Conservation (phyloP, 805 yeast genomes). For the Yamadazyma philogaea region DNA sequence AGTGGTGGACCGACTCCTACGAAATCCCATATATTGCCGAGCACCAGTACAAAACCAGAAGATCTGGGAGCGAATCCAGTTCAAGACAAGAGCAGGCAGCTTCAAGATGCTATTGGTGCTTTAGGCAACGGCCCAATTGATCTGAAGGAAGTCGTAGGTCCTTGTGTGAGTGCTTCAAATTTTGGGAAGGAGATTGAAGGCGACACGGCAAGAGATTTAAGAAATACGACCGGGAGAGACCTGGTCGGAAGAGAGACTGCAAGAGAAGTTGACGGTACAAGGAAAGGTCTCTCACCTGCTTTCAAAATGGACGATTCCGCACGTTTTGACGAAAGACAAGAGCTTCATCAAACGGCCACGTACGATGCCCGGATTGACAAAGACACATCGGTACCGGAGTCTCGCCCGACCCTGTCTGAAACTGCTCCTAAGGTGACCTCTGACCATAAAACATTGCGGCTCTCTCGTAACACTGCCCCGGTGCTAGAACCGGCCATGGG, state of each 20-base stretch:
- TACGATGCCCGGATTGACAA: background rate
- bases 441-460: conserved; percentile 31
- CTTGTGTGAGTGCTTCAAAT: background rate
- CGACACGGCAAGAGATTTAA: background rate
- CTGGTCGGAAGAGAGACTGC: background rate
- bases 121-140: background rate
- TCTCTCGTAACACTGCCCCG: conserved; percentile 24
- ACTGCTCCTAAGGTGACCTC: conserved; percentile 30
- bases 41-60: background rate
- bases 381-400: background rate
- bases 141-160: background rate
- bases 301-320: background rate
- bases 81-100: conserved; percentile 5
- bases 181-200: background rate
- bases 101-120: conserved; percentile 8
- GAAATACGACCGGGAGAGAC: background rate
- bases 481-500: conserved; percentile 21
- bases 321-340: background rate
- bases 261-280: background rate
- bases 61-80: background rate
- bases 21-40: conserved; percentile 6
- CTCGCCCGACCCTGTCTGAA: background rate
- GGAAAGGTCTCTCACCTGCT: background rate
- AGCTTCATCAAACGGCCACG: conserved; percentile 1
- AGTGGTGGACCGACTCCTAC: conserved; percentile 6